Conservation (phyloP, 495 filamentous ascomycete species). For the Eremomyces bilateralis region DNA sequence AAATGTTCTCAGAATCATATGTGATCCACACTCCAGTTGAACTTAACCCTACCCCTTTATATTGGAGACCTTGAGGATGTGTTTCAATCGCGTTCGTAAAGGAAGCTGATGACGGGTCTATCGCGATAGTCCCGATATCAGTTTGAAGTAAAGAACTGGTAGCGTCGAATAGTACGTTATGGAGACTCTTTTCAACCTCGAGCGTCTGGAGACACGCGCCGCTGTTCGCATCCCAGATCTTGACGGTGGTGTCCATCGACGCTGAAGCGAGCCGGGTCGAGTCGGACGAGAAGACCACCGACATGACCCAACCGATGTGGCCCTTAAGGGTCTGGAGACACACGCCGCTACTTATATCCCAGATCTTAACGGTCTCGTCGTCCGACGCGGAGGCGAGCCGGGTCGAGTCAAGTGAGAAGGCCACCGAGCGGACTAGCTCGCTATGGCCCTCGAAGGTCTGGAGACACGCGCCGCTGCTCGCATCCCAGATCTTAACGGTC, state of each 20-base stretch:
- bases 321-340: constrained; percentile 1
- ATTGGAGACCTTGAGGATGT: too few relatives aligned
- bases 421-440: neutral
- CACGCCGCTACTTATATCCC: neutral
- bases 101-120: too few relatives aligned
- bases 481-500: constrained; percentile 2
- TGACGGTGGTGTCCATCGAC: constrained; percentile 16
- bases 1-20: constrained; percentile 4
- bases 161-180: too few relatives aligned
- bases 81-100: too few relatives aligned
- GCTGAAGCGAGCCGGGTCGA: constrained; percentile 13
- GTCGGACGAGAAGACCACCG: constrained; percentile 4
- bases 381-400: neutral
- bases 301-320: neutral
- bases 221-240: constrained; percentile 18
- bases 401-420: constrained; percentile 1
- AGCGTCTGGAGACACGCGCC: constrained; percentile 10
- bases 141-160: too few relatives aligned
- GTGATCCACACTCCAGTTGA: constrained; percentile 4
- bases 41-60: constrained; percentile 5
- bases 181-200: too few relatives aligned
- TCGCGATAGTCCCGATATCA: too few relatives aligned
- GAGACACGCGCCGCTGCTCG: neutral
- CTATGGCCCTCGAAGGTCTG: neutral
- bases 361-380: constrained; percentile 1